Conservation (phyloP, 1,284 basidiomycete species). For the Xerocomus nothofagi region DNA sequence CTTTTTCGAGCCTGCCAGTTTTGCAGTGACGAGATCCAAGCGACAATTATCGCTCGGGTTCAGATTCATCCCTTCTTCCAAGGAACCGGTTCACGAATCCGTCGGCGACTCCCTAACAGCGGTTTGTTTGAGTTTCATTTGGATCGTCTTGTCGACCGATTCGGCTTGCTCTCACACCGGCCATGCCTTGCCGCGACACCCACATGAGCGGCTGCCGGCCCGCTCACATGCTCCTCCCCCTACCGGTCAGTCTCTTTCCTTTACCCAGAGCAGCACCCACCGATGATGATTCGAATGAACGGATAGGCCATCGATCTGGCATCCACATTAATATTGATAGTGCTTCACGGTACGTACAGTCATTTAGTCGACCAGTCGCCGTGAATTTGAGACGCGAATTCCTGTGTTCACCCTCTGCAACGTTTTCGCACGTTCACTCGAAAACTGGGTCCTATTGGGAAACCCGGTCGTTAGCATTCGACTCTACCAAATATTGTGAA, state of each 20-base stretch:
- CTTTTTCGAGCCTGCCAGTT: conserved; percentile 7
- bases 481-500: neutral
- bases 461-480: neutral
- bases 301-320: conserved; percentile 18
- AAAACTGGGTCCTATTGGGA: conserved; percentile 1
- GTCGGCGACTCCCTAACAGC: conserved; percentile 28
- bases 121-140: conserved; percentile 34
- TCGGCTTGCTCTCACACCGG: conserved; percentile 27
- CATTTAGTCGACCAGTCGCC: conserved; percentile 1
- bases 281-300: too few relatives aligned
- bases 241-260: neutral
- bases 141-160: conserved; percentile 28
- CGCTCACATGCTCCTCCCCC: neutral
- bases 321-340: neutral
- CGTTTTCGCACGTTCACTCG: conserved; percentile 20
- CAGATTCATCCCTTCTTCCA: conserved; percentile 11
- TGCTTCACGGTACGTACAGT: conserved; percentile 11
- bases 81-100: conserved; percentile 25
- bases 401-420: conserved; percentile 12
- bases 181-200: conserved; percentile 14
- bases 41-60: conserved; percentile 10
- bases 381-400: conserved; percentile 9
- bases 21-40: conserved; percentile 20
- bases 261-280: neutral
- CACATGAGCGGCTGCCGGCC: conserved; percentile 9